Evolutionary conservation across 352 stramenopile genomes (phyloP).

Genomic region (Globisporangium spinosum): DNA sequence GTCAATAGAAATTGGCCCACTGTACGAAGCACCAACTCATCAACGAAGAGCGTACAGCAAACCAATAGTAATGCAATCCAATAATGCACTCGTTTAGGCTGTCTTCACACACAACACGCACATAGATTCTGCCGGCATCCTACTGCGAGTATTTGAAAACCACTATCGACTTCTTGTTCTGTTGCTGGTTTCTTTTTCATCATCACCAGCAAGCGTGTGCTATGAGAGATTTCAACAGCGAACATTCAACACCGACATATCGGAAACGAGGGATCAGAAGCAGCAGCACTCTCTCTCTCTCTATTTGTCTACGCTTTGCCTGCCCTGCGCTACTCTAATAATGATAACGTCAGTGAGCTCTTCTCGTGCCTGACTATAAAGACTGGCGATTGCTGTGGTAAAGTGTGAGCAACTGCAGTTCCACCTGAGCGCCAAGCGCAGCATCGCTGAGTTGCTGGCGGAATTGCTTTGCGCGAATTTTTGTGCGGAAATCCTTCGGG

Average conservation of each 20-base stretch:
- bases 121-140: background rate
- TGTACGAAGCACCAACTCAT: background rate
- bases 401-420: slow-evolving; percentile 38
- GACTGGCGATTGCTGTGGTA: slow-evolving; percentile 28
- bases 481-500: slow-evolving; percentile 54
- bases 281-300: background rate
- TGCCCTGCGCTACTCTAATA: background rate
- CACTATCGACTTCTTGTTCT: background rate
- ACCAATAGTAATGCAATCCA: too few relatives aligned
- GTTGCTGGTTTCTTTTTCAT: too few relatives aligned
- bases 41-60: background rate
- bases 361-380: background rate
- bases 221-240: too few relatives aligned
- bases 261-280: too few relatives aligned
- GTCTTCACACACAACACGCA: background rate
- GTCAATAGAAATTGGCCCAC: background rate
- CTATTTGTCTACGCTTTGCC: background rate
- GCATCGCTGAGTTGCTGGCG: slow-evolving; percentile 28
- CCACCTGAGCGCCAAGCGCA: slow-evolving; percentile 29
- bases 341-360: background rate
- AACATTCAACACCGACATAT: too few relatives aligned
- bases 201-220: too few relatives aligned
- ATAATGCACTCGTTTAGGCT: background rate
- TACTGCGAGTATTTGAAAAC: background rate
- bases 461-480: slow-evolving; percentile 47